These are phyloP conservation scores for Perkinsus chesapeaki DNA, from an alignment of 169 alveolate species.

Conservation along the genomic window DNA sequence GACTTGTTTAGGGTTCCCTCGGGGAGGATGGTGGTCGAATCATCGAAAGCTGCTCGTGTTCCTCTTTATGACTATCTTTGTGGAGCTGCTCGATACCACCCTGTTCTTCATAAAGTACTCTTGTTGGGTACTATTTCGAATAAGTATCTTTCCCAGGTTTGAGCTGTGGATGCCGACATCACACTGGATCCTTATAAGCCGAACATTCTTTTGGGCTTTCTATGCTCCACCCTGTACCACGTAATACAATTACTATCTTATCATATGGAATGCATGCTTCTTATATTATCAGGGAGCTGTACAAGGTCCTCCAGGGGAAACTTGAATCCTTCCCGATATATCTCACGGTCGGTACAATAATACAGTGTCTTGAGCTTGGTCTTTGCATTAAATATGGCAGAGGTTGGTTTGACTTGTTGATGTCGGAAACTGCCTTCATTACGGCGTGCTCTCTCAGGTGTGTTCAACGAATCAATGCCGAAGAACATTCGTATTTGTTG, in stretches of 20 bases:
- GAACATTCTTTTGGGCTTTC: conserved; percentile 60
- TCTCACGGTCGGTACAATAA: not conserved
- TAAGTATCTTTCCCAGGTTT: conserved; percentile 51
- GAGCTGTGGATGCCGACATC: conserved; percentile 58
- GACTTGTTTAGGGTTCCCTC: conserved; percentile 21
- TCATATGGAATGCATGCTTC: not conserved
- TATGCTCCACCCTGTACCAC: not conserved
- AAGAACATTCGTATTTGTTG: not conserved
- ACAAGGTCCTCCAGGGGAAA: not conserved
- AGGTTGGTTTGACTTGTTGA: not conserved
- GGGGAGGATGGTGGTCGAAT: conserved; percentile 56
- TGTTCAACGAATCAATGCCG: not conserved
- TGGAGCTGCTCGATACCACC: conserved; percentile 56
- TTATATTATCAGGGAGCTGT: not conserved
- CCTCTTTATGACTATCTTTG: conserved; percentile 45
- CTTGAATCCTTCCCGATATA: not conserved
- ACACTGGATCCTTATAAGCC: conserved; percentile 51
- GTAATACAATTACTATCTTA: not conserved
- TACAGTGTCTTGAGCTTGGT: not conserved
- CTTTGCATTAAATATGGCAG: not conserved
- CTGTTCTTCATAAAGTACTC: conserved; percentile 26
- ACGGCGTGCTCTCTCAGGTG: not conserved
- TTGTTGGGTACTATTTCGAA: not conserved
- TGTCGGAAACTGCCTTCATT: not conserved
- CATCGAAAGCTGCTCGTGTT: conserved; percentile 40